Base-by-base conservation (phyloP, 2,329 filamentous ascomycete genomes). In the Cladosporium sp. region DNA sequence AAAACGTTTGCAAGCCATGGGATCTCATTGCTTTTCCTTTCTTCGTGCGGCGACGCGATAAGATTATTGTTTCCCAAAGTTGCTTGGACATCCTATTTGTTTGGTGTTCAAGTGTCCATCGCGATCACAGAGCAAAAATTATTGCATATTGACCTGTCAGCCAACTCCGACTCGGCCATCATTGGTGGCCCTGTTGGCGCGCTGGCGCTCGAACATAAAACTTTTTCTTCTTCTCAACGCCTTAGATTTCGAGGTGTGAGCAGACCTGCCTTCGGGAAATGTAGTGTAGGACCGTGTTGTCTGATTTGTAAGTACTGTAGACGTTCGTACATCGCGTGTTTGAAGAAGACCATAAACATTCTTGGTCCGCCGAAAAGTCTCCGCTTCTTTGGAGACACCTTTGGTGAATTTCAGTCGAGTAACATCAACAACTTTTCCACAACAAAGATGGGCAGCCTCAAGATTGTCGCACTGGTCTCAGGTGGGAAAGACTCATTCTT, bases 401-500 rank as follows among this genome's bases (percentile, higher is more conserved):
- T 11, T 7, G 18, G 18, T 33, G n/a, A 55, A 31, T n/a, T 31
- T 55, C 29, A 33, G 52, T 33, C 49, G 28, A n/a, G 28, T 21
- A 21, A n/a, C 3, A 12, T 29, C 28, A 14, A 55, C 52, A 21
- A 31, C 18, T 8, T 16, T 16, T 21, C 16, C 2, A n/a, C 50
- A 49, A 28, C 23, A n/a, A 23, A 46, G 16, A 77, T 77, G 75
- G 60, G 70, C 11, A 29, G 65, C 18, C 76, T 86, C 8, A 89
- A 93, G 71, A 93, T 97, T 69, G 93, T 99, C 72, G 94, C 92
- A 59, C 84, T 99, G 68, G 89, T 99, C 69, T 99, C 95, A 23
- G 95, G 95, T 67, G 95, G 95, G 70, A 99, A 99, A 80, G 95
- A 99, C 81, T 97, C 94, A 70, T 90, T 99, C 78, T 98, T 91